phyloP scores from a whole-genome alignment of 176 grass and related monocot species.

The Luzula sylvatica region DNA sequence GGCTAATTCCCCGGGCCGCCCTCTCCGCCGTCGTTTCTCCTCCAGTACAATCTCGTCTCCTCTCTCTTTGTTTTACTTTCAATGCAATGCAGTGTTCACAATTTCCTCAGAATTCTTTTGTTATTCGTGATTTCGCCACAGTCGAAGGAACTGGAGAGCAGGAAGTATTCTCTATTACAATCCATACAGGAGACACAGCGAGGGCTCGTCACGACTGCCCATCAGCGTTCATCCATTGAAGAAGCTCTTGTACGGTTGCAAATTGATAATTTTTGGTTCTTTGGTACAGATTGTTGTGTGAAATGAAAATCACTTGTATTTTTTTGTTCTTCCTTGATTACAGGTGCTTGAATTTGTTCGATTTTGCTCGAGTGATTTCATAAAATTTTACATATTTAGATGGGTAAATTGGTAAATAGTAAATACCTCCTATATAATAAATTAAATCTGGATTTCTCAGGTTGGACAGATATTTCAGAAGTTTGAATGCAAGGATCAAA shows the following conservation, averaged over 20 bases:
- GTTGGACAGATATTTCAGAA: slow-evolving; percentile 95
- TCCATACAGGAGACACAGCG: slow-evolving; percentile 69
- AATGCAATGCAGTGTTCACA: not conserved
- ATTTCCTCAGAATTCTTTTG: slow-evolving; percentile 13
- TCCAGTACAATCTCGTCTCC: not conserved
- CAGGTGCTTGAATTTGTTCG: slow-evolving; percentile 33
- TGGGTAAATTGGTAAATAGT: too few species aligned
- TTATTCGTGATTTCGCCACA: slow-evolving; percentile 3
- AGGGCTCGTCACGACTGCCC: slow-evolving; percentile 42
- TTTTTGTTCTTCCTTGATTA: slow-evolving; percentile 8
- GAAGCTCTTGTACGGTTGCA: slow-evolving; percentile 52
- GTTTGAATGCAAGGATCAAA: slow-evolving; percentile 70
- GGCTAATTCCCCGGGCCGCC: not conserved
- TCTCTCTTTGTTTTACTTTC: not conserved
- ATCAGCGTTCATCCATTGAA: slow-evolving; percentile 78
- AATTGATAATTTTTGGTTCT: not conserved
- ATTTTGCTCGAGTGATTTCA: too few species aligned
- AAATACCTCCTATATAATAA: too few species aligned
- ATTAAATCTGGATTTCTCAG: slow-evolving; percentile 33
- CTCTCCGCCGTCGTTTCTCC: slow-evolving; percentile 8
- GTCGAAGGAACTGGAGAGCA: slow-evolving; percentile 40
- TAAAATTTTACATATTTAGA: too few species aligned
- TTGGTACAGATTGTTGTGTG: not conserved
- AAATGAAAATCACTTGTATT: too few species aligned
- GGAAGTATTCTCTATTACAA: slow-evolving; percentile 69